Base-by-base conservation (phyloP, 1,284 basidiomycete species). In the Malassezia globosa region DNA sequence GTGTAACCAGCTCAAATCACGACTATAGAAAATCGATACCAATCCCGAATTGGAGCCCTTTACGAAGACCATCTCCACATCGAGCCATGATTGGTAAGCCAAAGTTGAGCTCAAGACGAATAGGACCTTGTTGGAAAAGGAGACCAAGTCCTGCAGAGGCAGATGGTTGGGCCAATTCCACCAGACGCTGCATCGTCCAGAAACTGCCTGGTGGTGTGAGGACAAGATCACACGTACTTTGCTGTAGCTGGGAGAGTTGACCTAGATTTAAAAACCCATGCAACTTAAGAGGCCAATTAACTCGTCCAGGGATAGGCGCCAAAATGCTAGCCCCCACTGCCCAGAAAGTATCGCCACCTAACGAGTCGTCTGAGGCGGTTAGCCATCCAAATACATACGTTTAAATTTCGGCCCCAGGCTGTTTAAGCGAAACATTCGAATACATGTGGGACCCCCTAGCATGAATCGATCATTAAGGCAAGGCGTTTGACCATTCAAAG, bases 261-360 rank as follows among this genome's bases (percentile, higher is more conserved):
- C 92, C 90, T 0, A 82, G 81, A 60, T 96, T 96, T 42, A 87
- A 56, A 76, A 88, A 96, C 0, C 77, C 62, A 64, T 97, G 94
- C 0, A 81, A 70, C 72, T 90, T 89, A 24, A 95, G 70, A 0
- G 89, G 90, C 89, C 89, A 95, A 33, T 87, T 77, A 1, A 82
- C 76, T 63, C 82, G 85, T 31, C 64, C 72, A 0, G 88, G 88
- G 39, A 96, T 75, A 54, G 88, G 80, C 0, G 83, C 81, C 38
- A 95, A 79, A 37, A 92, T 56, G 53, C 85, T 88, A 3, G 83
- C 66, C 0, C 94, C 94, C 1, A 81, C 73, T 0, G 85, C 82
- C 80, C 87, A 96, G 62, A 82, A 84, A 19, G 89, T 61, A 61
- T 92, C 86, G 3, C 90, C 94, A 3, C 94, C 94, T 1, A 92